Evolutionary conservation across 768 basidiomycete species (phyloP), one percentile per base, ranked within the genome.

Genomic region (Trametes cingulata): DNA sequence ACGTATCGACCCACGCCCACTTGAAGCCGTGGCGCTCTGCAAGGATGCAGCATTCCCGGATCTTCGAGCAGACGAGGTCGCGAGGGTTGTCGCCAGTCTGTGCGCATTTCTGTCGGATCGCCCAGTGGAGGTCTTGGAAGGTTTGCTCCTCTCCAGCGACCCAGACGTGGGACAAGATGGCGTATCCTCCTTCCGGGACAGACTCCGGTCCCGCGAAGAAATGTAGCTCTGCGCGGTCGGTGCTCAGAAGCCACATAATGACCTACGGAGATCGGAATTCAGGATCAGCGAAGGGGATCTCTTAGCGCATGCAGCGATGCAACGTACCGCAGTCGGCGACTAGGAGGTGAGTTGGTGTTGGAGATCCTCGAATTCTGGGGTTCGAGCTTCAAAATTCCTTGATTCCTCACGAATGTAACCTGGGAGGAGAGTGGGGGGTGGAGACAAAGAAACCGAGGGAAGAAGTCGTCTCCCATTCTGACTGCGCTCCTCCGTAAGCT

Each of bases 81-180:
- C 52, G 52, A 13, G 52, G 52, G 20, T 42, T 54, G 24, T 42
- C 3, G 3, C 52, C 52, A 13, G 40, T 42, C 15, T 20, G 13
- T 17, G 13, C 19, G 52, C 52, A 54, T 25, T 24, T n/a, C 12
- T 4, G 2, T 13, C 22, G 17, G 13, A 54, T 20, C 22, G 35
- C 24, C 1, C n/a, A n/a, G 39, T 40, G 46, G 13, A 56, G 19
- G 35, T 56, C 55, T 19, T 49, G 33, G 29, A 57, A 57, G 6
- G 56, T 40, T 19, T 57, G 56, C 40, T 57, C 56, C 7, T 35
- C 13, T 33, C 29, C 29, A 2, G 36, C 2, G 39, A 17, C 29
- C 56, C 56, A 57, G 48, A 47, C 46, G 40, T 57, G 56, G 1
- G 56, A 57, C 35, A 57, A 48, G 27, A 57, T 57, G n/a, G 56